phyloP scores from a whole-genome alignment of 177 flowering plant species.

The Vitis hybrid region DNA sequence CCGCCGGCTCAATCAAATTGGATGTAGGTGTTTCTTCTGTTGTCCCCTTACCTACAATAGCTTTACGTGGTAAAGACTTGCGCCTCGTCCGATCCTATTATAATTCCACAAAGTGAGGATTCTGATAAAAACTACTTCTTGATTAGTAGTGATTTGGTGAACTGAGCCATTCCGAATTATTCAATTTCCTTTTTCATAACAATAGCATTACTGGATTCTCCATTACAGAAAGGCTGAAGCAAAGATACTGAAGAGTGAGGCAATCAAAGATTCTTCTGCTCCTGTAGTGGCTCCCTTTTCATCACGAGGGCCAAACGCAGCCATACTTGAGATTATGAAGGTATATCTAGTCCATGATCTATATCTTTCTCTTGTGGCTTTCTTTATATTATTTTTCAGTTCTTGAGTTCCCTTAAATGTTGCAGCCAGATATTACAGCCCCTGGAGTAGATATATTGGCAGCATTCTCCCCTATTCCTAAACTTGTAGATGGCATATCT shows the following conservation, averaged over 20 bases:
- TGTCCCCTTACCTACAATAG: constrained; percentile 19
- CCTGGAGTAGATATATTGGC: constrained; percentile 41
- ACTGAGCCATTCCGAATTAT: too few relatives aligned
- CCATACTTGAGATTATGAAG: constrained; percentile 37
- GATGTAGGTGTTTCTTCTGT: constrained; percentile 12
- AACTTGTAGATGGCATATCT: not conserved
- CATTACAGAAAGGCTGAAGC: constrained; percentile 30
- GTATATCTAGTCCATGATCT: constrained; percentile 10
- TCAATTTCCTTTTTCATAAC: too few relatives aligned
- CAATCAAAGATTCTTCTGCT: constrained; percentile 18
- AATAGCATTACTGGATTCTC: not conserved
- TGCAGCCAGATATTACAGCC: constrained; percentile 43
- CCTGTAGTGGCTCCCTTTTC: constrained; percentile 41
- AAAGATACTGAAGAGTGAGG: constrained; percentile 31
- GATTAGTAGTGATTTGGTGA: too few relatives aligned
- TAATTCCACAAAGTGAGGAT: constrained; percentile 25
- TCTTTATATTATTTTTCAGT: not conserved
- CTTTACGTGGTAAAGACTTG: not conserved
- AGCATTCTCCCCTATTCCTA: constrained; percentile 21
- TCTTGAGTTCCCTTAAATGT: not conserved
- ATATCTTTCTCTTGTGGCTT: too few relatives aligned
- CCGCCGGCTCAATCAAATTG: constrained; percentile 26
- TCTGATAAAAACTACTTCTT: not conserved
- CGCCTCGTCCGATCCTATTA: constrained; percentile 10
- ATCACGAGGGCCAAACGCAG: constrained; percentile 38